Percentiles rank a stretch among this genome's conserved stretches.
phyloP scores from a whole-genome alignment of 495 filamentous ascomycete species.

The Penicillium maclennaniae region DNA sequence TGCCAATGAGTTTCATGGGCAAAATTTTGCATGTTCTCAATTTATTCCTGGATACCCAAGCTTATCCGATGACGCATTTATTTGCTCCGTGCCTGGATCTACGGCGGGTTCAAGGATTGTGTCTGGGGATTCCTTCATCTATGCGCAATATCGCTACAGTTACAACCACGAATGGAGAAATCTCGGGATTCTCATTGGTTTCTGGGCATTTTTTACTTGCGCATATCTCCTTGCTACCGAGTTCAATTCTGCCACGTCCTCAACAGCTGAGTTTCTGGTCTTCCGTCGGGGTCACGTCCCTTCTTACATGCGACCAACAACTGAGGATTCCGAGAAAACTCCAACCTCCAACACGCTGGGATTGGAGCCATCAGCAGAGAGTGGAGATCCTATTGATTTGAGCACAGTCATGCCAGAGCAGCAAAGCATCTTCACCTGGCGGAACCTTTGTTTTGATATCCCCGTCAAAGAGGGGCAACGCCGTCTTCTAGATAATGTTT shows the following conservation, averaged over 20 bases:
- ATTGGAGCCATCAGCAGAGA: slow-evolving; percentile 44
- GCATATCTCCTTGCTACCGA: too few species aligned
- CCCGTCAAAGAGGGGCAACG: not conserved
- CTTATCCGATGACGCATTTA: slow-evolving; percentile 16
- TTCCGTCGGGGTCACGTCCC: too few species aligned
- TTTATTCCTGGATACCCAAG: slow-evolving; percentile 30
- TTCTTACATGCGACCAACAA: too few species aligned
- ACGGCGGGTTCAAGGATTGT: slow-evolving; percentile 39
- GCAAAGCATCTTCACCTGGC: slow-evolving; percentile 2
- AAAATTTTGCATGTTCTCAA: too few species aligned
- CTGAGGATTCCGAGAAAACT: too few species aligned
- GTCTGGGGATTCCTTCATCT: slow-evolving; percentile 41
- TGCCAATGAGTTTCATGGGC: too few species aligned
- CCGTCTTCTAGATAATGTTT: not conserved
- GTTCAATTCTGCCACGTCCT: too few species aligned
- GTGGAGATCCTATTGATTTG: slow-evolving; percentile 42
- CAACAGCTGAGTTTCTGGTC: too few species aligned
- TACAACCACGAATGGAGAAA: slow-evolving; percentile 55
- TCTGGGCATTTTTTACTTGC: slow-evolving; percentile 34
- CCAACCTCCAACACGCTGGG: too few species aligned
- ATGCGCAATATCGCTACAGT: slow-evolving; percentile 42
- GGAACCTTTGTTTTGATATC: slow-evolving; percentile 1
- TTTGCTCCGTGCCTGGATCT: slow-evolving; percentile 47
- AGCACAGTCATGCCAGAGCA: not conserved
- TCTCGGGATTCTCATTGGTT: slow-evolving; percentile 51